phyloP scores from a whole-genome alignment of 176 grass and related monocot genomes.

The Bothriochloa decipiens region DNA sequence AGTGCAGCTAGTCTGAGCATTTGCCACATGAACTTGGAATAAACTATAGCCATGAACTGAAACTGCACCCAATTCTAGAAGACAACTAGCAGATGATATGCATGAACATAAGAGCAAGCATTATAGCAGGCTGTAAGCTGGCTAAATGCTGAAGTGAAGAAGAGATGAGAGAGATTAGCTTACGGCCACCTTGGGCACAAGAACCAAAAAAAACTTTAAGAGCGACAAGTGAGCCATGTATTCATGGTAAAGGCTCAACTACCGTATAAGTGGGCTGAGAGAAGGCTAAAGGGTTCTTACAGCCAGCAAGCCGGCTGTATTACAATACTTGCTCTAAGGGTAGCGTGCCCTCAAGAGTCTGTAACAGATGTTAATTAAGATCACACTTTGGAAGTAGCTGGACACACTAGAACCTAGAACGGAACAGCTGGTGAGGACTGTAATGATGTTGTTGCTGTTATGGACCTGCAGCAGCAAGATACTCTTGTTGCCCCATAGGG shows the following conservation, averaged over 20 bases:
- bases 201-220: too few species aligned
- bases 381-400: neutral
- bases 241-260: too few species aligned
- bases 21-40: conserved; percentile 8
- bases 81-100: neutral
- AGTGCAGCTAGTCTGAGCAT: neutral
- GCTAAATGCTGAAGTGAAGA: too few species aligned
- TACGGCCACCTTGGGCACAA: too few species aligned
- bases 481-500: neutral
- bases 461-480: conserved; percentile 10
- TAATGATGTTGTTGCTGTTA: neutral
- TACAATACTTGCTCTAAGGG: neutral
- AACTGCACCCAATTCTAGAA: conserved; percentile 23
- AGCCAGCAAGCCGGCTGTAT: too few species aligned
- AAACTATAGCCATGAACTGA: conserved; percentile 13
- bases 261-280: too few species aligned
- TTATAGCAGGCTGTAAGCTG: too few species aligned
- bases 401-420: neutral
- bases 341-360: conserved; percentile 10
- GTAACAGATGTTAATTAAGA: neutral
- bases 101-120: neutral
- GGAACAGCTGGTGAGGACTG: neutral
- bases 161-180: too few species aligned
- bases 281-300: too few species aligned
- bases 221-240: too few species aligned